Conservation (phyloP, 2,329 filamentous ascomycete species). For the Tricladium varicosporioides region DNA sequence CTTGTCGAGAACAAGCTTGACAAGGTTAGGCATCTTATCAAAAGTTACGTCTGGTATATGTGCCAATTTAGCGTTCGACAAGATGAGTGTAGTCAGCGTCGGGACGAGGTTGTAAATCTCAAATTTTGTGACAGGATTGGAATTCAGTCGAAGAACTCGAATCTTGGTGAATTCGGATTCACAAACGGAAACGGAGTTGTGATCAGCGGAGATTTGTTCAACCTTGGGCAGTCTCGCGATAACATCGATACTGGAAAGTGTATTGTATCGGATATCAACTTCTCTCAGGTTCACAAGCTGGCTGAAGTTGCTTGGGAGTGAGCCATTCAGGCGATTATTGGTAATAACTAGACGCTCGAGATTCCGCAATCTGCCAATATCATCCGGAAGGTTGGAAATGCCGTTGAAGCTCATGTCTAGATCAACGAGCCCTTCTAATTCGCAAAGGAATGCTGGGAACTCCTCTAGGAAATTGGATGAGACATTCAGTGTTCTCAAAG, state of each 20-base stretch:
- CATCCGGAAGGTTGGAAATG: conserved; percentile 72
- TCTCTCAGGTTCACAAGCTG: conserved; percentile 79
- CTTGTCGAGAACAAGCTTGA: conserved; percentile 85
- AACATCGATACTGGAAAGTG: conserved; percentile 82
- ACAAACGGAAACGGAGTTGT: conserved; percentile 90
- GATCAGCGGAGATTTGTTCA: conserved; percentile 84
- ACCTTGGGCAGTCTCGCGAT: conserved; percentile 81
- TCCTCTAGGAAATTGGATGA: conserved; percentile 88
- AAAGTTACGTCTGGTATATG: conserved; percentile 86
- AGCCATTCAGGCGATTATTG: conserved; percentile 82
- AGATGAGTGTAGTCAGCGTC: conserved; percentile 80
- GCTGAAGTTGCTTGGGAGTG: conserved; percentile 70
- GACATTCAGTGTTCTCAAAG: conserved; percentile 80
- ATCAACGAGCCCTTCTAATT: conserved; percentile 80
- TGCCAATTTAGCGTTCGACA: conserved; percentile 87
- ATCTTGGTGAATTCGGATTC: conserved; percentile 84
- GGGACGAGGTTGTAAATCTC: conserved; percentile 75
- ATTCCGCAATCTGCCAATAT: conserved; percentile 74
- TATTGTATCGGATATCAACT: conserved; percentile 92
- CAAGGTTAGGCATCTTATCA: conserved; percentile 80
- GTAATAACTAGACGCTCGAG: conserved; percentile 92
- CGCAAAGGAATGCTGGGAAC: conserved; percentile 83
- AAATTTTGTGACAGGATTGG: conserved; percentile 93
- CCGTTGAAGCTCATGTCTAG: conserved; percentile 96
- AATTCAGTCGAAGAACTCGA: conserved; percentile 82